Evolutionary conservation across 306 rosid genomes (phyloP), one percentile per base, ranked within the genome.

Genomic region (Cucumis cinereus): DNA sequence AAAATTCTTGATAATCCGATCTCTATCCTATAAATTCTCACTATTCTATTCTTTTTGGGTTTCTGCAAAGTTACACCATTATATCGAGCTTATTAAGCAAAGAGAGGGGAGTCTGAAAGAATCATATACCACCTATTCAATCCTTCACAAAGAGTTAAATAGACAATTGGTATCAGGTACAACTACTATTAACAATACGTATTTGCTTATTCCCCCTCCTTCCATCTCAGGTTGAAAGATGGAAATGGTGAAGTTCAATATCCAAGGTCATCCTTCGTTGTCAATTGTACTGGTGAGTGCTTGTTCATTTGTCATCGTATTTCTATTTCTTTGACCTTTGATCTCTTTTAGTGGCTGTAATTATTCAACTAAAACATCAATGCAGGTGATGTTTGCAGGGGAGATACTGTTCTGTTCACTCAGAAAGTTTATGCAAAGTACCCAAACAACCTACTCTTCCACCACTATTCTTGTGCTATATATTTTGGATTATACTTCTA

Each of bases 351-450:
- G 3, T 16, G 63, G 13, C 33, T 50, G 11, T 72, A 73, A 73
- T 50, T 22, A 73, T 53, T 73, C 58, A 28, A 50, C 10, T 53
- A 64, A 50, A 47, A 47, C 47, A 17, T 74, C 70, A 52, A 81
- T 79, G 79, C 79, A 92, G 97, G 97, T 73, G 97, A 92, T 80
- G 96, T 92, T 49, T 89, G 97, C 78, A 79, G 80, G 88, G 96
- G 96, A 76, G 97, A 92, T 74, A 81, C 85, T 66, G 93, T 92
- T 82, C 80, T 88, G 81, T 92, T 92, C 83, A 83, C 83, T 43
- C 97, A 88, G 82, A 89, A 81, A 78, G 91, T 89, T 87, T 85
- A 87, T 74, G 83, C 87, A 80, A 89, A 78, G 96, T 92, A 88
- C 54, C 49, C 12, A 6, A 60, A 43, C 74, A 41, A 77, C 54